phyloP scores from a whole-genome alignment of 257 asterid genomes.

The Cordia subcordata region DNA sequence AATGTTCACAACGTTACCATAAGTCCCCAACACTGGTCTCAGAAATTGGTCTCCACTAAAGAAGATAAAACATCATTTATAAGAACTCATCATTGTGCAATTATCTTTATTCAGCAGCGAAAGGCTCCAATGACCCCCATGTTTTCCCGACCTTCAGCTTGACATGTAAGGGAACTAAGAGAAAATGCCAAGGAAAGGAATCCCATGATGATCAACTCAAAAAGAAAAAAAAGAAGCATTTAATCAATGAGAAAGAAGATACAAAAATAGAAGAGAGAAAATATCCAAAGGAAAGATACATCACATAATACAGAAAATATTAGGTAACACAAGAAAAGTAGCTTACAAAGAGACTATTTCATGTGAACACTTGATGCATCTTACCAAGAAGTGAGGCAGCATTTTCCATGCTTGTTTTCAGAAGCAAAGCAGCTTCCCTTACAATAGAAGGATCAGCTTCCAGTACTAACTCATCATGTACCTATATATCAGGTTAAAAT shows the following conservation, averaged over 20 bases:
- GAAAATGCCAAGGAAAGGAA: slow-evolving; percentile 9
- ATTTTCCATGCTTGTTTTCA: slow-evolving; percentile 76
- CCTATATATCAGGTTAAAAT: too few species aligned
- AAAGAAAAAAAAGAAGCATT: neutral
- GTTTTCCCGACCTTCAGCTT: slow-evolving; percentile 84
- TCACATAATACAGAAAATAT: neutral
- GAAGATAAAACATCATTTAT: neutral
- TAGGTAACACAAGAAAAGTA: neutral
- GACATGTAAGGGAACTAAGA: slow-evolving; percentile 86
- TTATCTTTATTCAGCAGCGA: slow-evolving; percentile 31
- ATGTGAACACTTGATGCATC: slow-evolving; percentile 6
- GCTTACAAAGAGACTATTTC: neutral
- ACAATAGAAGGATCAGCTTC: slow-evolving; percentile 73
- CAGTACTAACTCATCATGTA: slow-evolving; percentile 88
- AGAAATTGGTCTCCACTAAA: neutral
- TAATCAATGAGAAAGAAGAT: neutral
- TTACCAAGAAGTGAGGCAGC: slow-evolving; percentile 83
- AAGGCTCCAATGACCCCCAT: slow-evolving; percentile 89
- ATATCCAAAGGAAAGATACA: slow-evolving; percentile 1
- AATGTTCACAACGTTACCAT: too few species aligned
- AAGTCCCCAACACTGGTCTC: too few species aligned
- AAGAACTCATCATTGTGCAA: neutral
- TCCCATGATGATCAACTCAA: slow-evolving; percentile 7
- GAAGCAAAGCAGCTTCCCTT: slow-evolving; percentile 78
- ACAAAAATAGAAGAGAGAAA: neutral